Base-by-base conservation (phyloP, 2,329 filamentous ascomycete species). In the Fusarium keratoplasticum region DNA sequence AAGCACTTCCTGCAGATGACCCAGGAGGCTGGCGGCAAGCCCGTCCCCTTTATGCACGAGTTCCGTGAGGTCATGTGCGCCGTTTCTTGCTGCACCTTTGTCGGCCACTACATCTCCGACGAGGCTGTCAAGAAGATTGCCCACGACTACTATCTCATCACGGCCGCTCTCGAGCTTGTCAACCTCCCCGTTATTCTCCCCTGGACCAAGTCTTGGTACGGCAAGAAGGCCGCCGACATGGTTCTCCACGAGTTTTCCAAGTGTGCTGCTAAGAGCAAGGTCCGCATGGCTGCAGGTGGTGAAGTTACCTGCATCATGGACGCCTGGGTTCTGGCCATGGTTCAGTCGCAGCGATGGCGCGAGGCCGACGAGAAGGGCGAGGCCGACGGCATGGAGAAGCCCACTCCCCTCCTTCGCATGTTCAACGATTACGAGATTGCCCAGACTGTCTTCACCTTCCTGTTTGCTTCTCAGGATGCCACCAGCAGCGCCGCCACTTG, bases 181-280 rank as follows among this genome's bases (percentile, higher is more conserved):
- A 98, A 98, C 87, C 98, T 98, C 87, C 96, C 96, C 69, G 93
- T 98, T 84, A 98, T 98, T 81, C 85, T 98, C 44, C 96, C 96
- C 42, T 98, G 90, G 87, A 98, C 95, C 81, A 96, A 95, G 87
- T 95, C 95, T 6, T 98, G 95, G 95, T 97, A 97, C 81, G 96
- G 96, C 78, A 98, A 98, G 89, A 97, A 95, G 86, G 95, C 95
- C 33, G 92, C 96, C 67, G 94, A 98, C 80, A 95, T 97, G 92
- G 95, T 98, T 36, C 87, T 98, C 75, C 89, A 89, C 58, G 95
- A 98, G 82, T 98, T 98, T 81, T 86, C 93, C 81, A 95, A 95
- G 84, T 98, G 96, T 81, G 94, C 96, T 55, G 94, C 95, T 72
- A 98, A 98, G 88, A 93, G 94, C 85, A 98, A 96, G 87, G 92